Evolutionary conservation across 73 alveolate genomes (phyloP).

Genomic region (Durusdinium trenchii): DNA sequence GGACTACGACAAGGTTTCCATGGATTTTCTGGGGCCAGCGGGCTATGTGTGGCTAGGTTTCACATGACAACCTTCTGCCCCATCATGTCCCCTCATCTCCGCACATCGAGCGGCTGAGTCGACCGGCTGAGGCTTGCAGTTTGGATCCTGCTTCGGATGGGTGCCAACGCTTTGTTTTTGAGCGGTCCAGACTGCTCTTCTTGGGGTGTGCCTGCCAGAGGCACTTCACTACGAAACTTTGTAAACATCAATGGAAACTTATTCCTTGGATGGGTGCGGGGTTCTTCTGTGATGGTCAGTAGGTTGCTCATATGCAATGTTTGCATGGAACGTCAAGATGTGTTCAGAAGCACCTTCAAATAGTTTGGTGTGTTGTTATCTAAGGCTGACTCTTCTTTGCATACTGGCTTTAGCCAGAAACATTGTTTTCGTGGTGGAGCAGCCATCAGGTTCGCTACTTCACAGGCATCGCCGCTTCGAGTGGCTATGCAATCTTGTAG

Average conservation of each 20-base stretch:
- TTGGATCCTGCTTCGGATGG: not conserved
- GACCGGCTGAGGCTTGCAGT: not conserved
- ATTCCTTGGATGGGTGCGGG: not conserved
- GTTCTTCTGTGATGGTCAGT: not conserved
- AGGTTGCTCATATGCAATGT: not conserved
- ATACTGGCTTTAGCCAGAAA: not conserved
- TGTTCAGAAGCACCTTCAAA: not conserved
- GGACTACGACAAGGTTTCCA: too few relatives aligned
- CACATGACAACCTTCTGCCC: too few relatives aligned
- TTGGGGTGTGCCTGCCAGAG: constrained; percentile 10
- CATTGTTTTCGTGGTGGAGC: not conserved
- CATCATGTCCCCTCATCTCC: too few relatives aligned
- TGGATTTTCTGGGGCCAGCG: too few relatives aligned
- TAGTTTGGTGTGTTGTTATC: not conserved
- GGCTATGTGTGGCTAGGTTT: too few relatives aligned
- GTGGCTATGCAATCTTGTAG: not conserved
- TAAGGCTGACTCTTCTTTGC: not conserved
- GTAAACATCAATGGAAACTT: not conserved
- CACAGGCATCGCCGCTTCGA: not conserved
- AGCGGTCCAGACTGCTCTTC: not conserved
- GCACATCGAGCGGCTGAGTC: too few relatives aligned
- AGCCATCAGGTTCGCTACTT: not conserved
- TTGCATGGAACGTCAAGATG: not conserved
- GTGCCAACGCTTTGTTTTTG: not conserved
- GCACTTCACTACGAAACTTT: not conserved